A percentile compares a stretch with the other conserved stretches of the same genome.
Conservation (phyloP, 1,139 yeast species). For the Candida tropicalis region DNA sequence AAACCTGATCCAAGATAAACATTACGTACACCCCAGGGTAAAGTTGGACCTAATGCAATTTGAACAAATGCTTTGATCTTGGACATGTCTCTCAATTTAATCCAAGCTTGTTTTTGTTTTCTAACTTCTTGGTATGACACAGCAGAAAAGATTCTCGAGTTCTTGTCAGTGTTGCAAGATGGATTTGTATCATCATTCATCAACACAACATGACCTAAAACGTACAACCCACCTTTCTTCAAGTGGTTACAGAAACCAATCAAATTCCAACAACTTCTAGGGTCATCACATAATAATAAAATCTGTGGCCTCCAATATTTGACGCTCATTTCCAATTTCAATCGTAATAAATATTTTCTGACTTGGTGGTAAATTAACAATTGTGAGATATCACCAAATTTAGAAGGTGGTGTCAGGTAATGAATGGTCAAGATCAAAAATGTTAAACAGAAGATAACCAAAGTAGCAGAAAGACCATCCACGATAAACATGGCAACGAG, state of each 20-base stretch:
- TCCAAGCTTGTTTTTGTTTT: constrained; percentile 81
- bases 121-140: constrained; percentile 61
- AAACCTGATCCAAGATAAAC: constrained; percentile 90
- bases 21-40: constrained; percentile 96
- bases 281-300: constrained; percentile 82
- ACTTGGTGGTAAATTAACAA: constrained; percentile 94
- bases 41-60: constrained; percentile 80
- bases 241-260: constrained; percentile 93
- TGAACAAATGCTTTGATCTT: constrained; percentile 92
- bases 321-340: constrained; percentile 84
- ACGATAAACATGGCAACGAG: constrained; percentile 89
- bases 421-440: constrained; percentile 77
- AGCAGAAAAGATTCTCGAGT: constrained; percentile 30
- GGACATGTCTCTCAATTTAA: constrained; percentile 72
- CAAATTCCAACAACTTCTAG: constrained; percentile 86
- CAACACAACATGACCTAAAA: constrained; percentile 87
- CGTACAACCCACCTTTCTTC: constrained; percentile 91
- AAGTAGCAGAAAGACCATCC: constrained; percentile 84
- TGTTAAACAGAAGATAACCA: constrained; percentile 66
- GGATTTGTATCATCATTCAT: constrained; percentile 45
- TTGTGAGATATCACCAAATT: constrained; percentile 98
- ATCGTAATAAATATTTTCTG: constrained; percentile 77
- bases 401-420: constrained; percentile 88
- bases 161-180: constrained; percentile 18
- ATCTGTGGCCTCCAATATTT: constrained; percentile 98